Conservation (phyloP, 2,329 filamentous ascomycete species). For the Cladosporium halotolerans region DNA sequence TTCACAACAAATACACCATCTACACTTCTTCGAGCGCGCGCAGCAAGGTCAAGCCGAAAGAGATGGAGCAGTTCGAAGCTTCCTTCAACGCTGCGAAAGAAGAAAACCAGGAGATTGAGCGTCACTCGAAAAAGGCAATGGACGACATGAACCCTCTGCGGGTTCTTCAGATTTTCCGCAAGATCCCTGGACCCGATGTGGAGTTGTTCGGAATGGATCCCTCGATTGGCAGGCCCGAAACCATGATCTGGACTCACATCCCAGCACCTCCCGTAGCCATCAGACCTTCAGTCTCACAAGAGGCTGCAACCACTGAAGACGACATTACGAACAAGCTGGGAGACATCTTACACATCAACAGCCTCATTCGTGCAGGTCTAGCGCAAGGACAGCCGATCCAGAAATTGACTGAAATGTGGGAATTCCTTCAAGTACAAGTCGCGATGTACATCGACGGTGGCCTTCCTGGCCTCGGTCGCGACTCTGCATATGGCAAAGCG, state of each 20-base stretch:
- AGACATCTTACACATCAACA: conserved; percentile 90
- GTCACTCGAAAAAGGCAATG: conserved; percentile 83
- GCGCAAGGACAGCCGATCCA: conserved; percentile 76
- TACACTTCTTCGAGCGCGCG: conserved; percentile 84
- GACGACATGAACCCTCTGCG: conserved; percentile 89
- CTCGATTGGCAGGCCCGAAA: conserved; percentile 80
- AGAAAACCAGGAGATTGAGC: conserved; percentile 75
- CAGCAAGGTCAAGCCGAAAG: conserved; percentile 74
- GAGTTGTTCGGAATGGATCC: conserved; percentile 87
- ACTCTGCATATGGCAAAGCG: conserved; percentile 77
- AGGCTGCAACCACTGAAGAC: conserved; percentile 89
- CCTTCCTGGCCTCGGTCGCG: conserved; percentile 75
- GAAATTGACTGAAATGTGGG: conserved; percentile 97
- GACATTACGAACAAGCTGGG: conserved; percentile 95
- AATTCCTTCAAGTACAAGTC: conserved; percentile 89
- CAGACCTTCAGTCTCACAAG: conserved; percentile 86
- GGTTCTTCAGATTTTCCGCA: conserved; percentile 85
- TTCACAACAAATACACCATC: conserved; percentile 83
- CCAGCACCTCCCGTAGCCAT: conserved; percentile 93
- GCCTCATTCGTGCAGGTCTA: conserved; percentile 75
- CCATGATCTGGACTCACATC: conserved; percentile 96
- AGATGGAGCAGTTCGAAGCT: conserved; percentile 77
- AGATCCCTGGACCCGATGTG: conserved; percentile 77
- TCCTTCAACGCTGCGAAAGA: conserved; percentile 77
- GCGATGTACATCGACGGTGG: conserved; percentile 98